Evolutionary conservation across 306 rosid species (phyloP).

Genomic region (Corylus americana): DNA sequence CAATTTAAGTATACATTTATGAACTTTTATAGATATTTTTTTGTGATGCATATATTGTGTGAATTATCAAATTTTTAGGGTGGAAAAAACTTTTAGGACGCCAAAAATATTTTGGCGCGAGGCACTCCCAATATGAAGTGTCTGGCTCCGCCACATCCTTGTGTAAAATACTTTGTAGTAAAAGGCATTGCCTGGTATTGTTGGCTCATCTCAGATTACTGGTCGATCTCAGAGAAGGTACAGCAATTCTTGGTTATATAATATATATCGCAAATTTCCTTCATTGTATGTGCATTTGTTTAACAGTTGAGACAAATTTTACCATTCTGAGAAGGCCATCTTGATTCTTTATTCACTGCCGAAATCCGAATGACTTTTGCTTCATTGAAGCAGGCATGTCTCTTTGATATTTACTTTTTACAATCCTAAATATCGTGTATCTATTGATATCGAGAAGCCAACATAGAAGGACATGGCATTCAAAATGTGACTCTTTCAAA

Average conservation of each 20-base stretch:
- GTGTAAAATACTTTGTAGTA: no score
- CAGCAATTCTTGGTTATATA: neutral
- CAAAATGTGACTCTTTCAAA: conserved; percentile 37
- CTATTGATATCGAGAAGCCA: neutral
- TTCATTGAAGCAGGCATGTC: neutral
- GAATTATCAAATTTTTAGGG: no score
- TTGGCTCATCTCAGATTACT: neutral
- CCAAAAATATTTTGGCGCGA: no score
- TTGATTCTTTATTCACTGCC: neutral
- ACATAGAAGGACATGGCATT: conserved; percentile 21
- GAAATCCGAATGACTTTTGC: neutral
- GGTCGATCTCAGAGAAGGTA: neutral
- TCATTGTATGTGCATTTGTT: neutral
- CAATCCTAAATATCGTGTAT: no score
- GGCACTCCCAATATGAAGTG: no score
- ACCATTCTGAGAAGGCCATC: neutral
- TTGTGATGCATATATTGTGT: no score
- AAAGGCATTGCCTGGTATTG: neutral
- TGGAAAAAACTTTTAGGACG: no score
- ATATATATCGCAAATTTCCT: no score
- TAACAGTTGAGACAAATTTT: neutral
- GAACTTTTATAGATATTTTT: no score
- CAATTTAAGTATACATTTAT: no score
- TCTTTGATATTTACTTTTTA: neutral
- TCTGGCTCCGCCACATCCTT: no score